Conservation (phyloP, 2,329 filamentous ascomycete genomes). For the Curvularia lunata region DNA sequence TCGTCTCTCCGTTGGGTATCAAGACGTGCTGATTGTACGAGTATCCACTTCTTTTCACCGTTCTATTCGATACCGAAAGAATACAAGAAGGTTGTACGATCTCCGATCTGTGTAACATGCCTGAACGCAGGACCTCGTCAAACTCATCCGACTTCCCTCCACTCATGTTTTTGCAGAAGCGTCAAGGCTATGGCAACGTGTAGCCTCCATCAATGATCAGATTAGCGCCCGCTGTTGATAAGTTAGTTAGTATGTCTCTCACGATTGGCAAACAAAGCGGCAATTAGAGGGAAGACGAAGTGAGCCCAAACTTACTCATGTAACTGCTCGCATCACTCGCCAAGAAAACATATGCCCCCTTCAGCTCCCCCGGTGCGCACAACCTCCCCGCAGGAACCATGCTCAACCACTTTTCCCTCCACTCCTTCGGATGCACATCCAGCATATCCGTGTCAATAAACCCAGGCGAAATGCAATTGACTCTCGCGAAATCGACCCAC, state of each 20-base stretch:
- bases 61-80: not conserved
- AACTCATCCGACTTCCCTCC: not conserved
- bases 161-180: not conserved
- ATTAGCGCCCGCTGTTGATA: conserved; percentile 3
- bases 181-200: not conserved
- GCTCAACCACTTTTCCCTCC: conserved; percentile 44
- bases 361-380: conserved; percentile 49
- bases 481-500: conserved; percentile 55
- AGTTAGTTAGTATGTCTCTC: not conserved
- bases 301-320: conserved; percentile 15
- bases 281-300: not conserved
- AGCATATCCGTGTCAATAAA: conserved; percentile 78
- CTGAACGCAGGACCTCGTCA: not conserved
- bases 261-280: not conserved
- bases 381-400: conserved; percentile 49
- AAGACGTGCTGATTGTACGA: not conserved
- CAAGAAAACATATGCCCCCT: conserved; percentile 36
- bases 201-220: conserved; percentile 4
- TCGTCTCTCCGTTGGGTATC: not conserved
- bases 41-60: not conserved
- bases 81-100: not conserved
- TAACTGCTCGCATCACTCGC: conserved; percentile 21
- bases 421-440: conserved; percentile 39
- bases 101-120: not conserved
- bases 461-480: conserved; percentile 82